Conservation (phyloP, 1,284 basidiomycete genomes). For the Ganoderma resinaceum region DNA sequence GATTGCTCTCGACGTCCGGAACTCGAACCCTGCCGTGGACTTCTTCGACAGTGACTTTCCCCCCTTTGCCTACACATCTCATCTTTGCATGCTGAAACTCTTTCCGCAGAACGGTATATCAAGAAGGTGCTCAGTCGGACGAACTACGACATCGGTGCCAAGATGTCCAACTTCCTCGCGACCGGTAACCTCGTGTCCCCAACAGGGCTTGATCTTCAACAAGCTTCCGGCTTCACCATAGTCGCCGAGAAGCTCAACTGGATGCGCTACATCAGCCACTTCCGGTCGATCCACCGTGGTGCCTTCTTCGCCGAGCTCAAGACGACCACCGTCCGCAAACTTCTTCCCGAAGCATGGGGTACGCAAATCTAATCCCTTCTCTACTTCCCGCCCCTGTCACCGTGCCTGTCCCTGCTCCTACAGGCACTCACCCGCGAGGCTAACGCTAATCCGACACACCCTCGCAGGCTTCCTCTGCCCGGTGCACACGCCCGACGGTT, state of each 20-base stretch:
- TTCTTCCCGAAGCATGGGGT: constrained; percentile 99
- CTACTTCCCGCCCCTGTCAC: neutral
- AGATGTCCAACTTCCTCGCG: constrained; percentile 94
- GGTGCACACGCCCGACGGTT: constrained; percentile 98
- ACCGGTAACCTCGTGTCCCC: constrained; percentile 97
- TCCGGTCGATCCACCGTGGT: constrained; percentile 98
- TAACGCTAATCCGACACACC: constrained; percentile 17
- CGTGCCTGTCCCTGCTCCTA: neutral
- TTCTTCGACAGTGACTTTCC: constrained; percentile 81
- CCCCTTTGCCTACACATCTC: neutral
- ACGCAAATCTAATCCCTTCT: constrained; percentile 32
- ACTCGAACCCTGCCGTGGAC: constrained; percentile 78
- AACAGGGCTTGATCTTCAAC: constrained; percentile 95
- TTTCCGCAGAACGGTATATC: constrained; percentile 77
- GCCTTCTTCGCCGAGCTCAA: constrained; percentile 99
- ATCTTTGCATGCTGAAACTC: constrained; percentile 18
- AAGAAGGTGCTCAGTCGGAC: constrained; percentile 79
- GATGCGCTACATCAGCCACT: constrained; percentile 98
- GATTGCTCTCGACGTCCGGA: constrained; percentile 79
- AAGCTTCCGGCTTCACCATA: constrained; percentile 97
- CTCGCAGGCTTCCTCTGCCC: constrained; percentile 92
- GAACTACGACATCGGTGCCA: constrained; percentile 93
- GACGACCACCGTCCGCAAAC: constrained; percentile 97
- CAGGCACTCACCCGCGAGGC: neutral
- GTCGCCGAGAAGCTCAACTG: constrained; percentile 99